Evolutionary conservation across 441 rosid species (phyloP), one percentile per base, ranked within the genome.

Genomic region (Caryocar brasiliense): DNA sequence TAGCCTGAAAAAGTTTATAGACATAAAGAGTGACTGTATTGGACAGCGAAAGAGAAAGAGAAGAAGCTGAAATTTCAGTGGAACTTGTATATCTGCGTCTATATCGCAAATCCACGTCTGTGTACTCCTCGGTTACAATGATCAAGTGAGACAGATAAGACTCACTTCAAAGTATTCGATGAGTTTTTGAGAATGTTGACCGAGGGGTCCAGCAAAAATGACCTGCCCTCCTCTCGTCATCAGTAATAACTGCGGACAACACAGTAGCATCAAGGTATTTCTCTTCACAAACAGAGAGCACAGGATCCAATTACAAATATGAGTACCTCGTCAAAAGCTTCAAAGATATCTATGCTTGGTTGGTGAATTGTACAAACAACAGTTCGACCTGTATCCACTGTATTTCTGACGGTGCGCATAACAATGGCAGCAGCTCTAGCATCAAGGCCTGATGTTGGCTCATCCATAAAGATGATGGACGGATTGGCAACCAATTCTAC

Each of bases 401-500:
- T 85, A 53, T 86, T 83, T 57, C 91, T 80, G 41, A 86, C 86
- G 2, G 96, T 83, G 13, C 96, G 77, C 91, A 83, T 86, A 22
- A 86, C 89, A 37, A 86, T 81, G 11, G 92, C 95, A 21, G 92
- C 95, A 28, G 95, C 92, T 77, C 95, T 68, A 38, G 95, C 95
- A 60, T 86, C 95, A 4, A 86, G 84, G 7, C 95, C 91, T 50
- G 91, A 80, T 3, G 88, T 86, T 6, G 95, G 93, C 51, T 86
- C 95, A 33, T 86, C 95, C 91, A 83, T 81, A 67, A 86, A 86
- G 38, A 82, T 79, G 10, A 86, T 74, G 1, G 89, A 83, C 0
- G 95, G 95, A 65, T 81, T 83, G 2, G 92, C 89, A 23, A 83
- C 95, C 62, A 86, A 47, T 19, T 87, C 96, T 21, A 86, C 96